phyloP scores from a whole-genome alignment of 352 stramenopile genomes.

The Phytopythium delawarense region DNA sequence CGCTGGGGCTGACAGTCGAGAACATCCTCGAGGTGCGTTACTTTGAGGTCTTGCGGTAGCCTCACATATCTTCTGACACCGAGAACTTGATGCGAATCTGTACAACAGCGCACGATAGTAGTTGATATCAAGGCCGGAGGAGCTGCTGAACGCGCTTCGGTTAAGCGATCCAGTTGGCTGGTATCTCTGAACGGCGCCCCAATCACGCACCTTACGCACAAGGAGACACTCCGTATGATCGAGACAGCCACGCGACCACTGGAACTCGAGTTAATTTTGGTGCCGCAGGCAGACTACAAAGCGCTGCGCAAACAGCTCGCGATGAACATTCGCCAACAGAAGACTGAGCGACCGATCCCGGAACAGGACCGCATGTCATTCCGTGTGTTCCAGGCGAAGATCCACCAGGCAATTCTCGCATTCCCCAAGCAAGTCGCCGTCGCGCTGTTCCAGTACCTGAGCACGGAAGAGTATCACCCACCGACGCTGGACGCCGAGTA shows the following conservation, averaged over 20 bases:
- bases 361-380: conserved; percentile 87
- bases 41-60: not conserved
- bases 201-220: conserved; percentile 82
- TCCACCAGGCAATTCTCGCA: conserved; percentile 70
- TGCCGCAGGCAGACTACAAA: conserved; percentile 74
- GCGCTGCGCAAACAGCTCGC: conserved; percentile 66
- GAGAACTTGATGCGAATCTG: not conserved
- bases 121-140: conserved; percentile 84
- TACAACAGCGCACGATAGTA: conserved; percentile 68
- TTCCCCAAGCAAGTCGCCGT: conserved; percentile 65
- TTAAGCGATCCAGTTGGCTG: conserved; percentile 85
- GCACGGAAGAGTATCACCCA: conserved; percentile 55
- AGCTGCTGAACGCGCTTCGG: conserved; percentile 62
- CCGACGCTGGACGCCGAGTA: conserved; percentile 45
- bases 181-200: conserved; percentile 70
- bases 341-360: conserved; percentile 75
- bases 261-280: conserved; percentile 63
- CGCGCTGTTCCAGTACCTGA: conserved; percentile 76
- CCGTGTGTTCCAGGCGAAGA: conserved; percentile 81
- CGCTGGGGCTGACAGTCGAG: conserved; percentile 84
- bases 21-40: conserved; percentile 74
- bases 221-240: conserved; percentile 83
- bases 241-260: conserved; percentile 69
- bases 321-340: conserved; percentile 83
- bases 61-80: not conserved